Conservation (phyloP, 306 rosid genomes). For the Sicyos baderoa region DNA sequence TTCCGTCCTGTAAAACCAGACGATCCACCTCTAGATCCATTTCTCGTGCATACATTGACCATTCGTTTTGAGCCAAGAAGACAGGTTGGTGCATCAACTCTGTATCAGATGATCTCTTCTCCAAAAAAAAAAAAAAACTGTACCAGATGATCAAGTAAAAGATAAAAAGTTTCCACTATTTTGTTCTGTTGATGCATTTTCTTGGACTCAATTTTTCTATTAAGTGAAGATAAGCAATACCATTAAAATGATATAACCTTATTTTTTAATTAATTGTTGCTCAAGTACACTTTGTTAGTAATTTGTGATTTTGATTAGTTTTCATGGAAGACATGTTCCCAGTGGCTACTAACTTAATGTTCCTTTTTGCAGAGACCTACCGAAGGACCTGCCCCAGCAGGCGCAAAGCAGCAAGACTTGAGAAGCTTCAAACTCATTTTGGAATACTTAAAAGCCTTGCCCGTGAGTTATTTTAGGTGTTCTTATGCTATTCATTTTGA, state of each 20-base stretch:
- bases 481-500: conserved; percentile 10
- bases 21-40: conserved; percentile 82
- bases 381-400: conserved; percentile 42
- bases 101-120: conserved; percentile 8
- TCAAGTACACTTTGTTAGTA: not conserved
- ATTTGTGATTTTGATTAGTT: not conserved
- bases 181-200: not conserved
- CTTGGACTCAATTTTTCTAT: not conserved
- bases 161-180: not conserved
- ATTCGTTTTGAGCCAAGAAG: conserved; percentile 96
- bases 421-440: conserved; percentile 86
- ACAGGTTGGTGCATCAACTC: conserved; percentile 51
- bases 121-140: no score
- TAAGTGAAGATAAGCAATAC: not conserved
- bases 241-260: not conserved
- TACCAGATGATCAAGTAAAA: conserved; percentile 6
- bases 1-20: conserved; percentile 91
- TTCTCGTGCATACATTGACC: conserved; percentile 87
- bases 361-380: conserved; percentile 53
- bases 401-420: conserved; percentile 55
- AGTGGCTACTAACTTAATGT: conserved; percentile 27
- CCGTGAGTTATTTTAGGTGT: conserved; percentile 43
- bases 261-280: not conserved
- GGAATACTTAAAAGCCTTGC: conserved; percentile 91
- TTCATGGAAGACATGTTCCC: not conserved